phyloP scores from a whole-genome alignment of 2,329 filamentous ascomycete species.

The Bimuria novae-zelandiae region DNA sequence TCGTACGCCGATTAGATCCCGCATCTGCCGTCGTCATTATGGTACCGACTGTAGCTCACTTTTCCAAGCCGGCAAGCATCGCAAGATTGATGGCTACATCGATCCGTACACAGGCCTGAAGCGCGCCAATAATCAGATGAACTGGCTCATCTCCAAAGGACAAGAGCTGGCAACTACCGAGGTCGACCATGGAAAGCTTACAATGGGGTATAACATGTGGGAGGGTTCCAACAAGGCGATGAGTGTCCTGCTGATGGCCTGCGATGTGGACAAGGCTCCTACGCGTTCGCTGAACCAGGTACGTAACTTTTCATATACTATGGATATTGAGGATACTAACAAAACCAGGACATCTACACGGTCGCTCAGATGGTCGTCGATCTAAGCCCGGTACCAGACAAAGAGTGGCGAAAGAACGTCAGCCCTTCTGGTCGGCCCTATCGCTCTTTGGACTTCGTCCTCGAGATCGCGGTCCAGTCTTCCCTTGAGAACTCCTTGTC shows the following conservation, averaged over 20 bases:
- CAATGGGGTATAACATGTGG: not conserved
- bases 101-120: not conserved
- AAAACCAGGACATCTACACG: constrained; percentile 12
- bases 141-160: constrained; percentile 23
- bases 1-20: constrained; percentile 1
- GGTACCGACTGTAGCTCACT: not conserved
- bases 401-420: not conserved
- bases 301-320: not conserved
- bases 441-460: not conserved
- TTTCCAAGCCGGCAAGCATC: constrained; percentile 13
- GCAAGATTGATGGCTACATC: constrained; percentile 15
- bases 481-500: constrained; percentile 22
- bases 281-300: constrained; percentile 1
- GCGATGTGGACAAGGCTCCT: constrained; percentile 9
- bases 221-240: not conserved
- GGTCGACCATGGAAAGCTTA: not conserved
- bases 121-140: constrained; percentile 11
- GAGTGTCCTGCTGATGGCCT: not conserved
- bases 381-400: constrained; percentile 14
- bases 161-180: constrained; percentile 14
- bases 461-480: constrained; percentile 24
- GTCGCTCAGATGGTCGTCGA: constrained; percentile 17
- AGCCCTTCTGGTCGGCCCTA: constrained; percentile 2
- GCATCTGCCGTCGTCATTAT: constrained; percentile 30
- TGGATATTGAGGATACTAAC: not conserved